phyloP scores from a whole-genome alignment of 208 protist species.

The Wallacemonas sp. region DNA sequence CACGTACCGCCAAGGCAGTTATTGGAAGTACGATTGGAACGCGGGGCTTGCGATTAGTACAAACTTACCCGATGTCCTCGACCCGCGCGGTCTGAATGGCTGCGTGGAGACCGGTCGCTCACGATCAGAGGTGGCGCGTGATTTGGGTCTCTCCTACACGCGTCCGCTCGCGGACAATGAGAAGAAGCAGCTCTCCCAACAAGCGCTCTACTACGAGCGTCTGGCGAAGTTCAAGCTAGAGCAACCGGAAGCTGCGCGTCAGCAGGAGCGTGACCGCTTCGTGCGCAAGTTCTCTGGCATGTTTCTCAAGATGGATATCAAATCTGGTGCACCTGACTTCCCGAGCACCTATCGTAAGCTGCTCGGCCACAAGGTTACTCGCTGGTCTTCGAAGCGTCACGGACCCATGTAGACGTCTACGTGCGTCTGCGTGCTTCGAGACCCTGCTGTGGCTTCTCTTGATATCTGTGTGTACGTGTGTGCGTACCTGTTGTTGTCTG shows the following conservation, averaged over 20 bases:
- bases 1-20: constrained; percentile 82
- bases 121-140: constrained; percentile 86
- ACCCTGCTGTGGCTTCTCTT: not conserved
- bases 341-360: constrained; percentile 86
- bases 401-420: constrained; percentile 88
- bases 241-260: constrained; percentile 86
- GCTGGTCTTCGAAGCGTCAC: constrained; percentile 90
- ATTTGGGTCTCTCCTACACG: constrained; percentile 89
- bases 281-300: constrained; percentile 90
- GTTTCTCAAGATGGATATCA: constrained; percentile 87
- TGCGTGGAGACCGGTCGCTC: constrained; percentile 92
- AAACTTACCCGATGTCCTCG: constrained; percentile 80
- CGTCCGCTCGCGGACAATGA: constrained; percentile 87
- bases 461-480: constrained; percentile 4
- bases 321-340: constrained; percentile 84
- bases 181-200: constrained; percentile 88
- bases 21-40: constrained; percentile 92
- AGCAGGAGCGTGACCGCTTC: constrained; percentile 82
- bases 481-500: not conserved
- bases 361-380: constrained; percentile 83
- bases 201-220: constrained; percentile 89
- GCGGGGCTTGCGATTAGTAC: constrained; percentile 85
- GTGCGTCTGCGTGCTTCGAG: not conserved
- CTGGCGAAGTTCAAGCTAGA: constrained; percentile 91
- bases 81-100: constrained; percentile 86